Conservation (phyloP, 768 basidiomycete species). For the Rhizopogon sp. region DNA sequence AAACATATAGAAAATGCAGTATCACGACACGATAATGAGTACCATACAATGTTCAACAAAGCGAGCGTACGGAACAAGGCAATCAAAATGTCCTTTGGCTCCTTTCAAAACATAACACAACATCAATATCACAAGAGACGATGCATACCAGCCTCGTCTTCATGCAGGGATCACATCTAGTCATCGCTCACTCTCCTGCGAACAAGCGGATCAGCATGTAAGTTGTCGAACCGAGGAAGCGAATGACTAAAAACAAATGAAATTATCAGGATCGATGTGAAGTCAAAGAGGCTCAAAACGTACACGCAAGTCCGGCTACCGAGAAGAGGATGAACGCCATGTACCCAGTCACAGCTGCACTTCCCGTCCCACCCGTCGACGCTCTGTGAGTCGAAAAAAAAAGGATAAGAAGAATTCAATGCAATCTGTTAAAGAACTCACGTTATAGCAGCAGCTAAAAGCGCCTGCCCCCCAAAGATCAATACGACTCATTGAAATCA, state of each 20-base stretch:
- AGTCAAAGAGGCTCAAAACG: conserved; percentile 27
- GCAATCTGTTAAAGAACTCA: conserved; percentile 30
- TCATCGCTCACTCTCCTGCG: conserved; percentile 66
- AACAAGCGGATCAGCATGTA: conserved; percentile 88
- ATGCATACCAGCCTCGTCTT: too few species aligned
- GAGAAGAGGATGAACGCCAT: conserved; percentile 88
- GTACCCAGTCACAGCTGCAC: conserved; percentile 69
- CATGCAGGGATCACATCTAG: background rate
- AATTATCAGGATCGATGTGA: background rate
- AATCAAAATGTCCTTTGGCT: too few species aligned
- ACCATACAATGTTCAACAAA: too few species aligned
- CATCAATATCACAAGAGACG: too few species aligned
- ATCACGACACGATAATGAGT: too few species aligned
- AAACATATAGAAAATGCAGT: too few species aligned
- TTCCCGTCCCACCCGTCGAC: conserved; percentile 45
- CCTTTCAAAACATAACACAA: too few species aligned
- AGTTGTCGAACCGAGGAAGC: conserved; percentile 75
- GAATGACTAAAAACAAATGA: conserved; percentile 51
- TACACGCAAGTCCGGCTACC: conserved; percentile 83
- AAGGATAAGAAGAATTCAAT: conserved; percentile 1
- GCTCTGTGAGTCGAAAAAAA: conserved; percentile 2
- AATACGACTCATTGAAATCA: background rate
- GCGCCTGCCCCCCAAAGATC: conserved; percentile 33
- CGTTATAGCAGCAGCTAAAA: conserved; percentile 74
- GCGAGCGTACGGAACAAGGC: too few species aligned